A percentile compares a stretch with the other conserved stretches of the same genome.
Evolutionary conservation across 2,329 filamentous ascomycete genomes (phyloP).

Genomic region (Neoscytalidium dimidiatum): DNA sequence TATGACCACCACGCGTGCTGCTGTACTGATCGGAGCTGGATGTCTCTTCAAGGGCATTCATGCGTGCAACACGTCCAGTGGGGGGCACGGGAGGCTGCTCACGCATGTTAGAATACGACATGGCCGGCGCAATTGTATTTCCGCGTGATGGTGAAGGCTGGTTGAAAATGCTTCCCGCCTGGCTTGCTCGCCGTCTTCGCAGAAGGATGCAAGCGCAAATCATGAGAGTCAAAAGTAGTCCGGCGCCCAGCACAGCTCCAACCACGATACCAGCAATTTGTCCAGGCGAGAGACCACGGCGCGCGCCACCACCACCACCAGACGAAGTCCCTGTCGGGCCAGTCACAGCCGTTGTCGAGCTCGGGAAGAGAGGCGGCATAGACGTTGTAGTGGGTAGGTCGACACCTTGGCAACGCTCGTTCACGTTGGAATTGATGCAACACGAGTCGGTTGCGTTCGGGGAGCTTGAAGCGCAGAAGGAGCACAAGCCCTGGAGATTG

Average conservation of each 20-base stretch:
- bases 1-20: slow-evolving; percentile 34
- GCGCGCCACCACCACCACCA: slow-evolving; percentile 34
- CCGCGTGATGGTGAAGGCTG: slow-evolving; percentile 71
- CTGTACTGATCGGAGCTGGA: slow-evolving; percentile 58
- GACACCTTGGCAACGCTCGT: slow-evolving; percentile 73
- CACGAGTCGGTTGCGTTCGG: slow-evolving; percentile 94
- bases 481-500: slow-evolving; percentile 74
- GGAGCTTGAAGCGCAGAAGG: slow-evolving; percentile 80
- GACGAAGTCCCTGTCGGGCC: slow-evolving; percentile 28
- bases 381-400: slow-evolving; percentile 70
- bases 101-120: slow-evolving; percentile 59
- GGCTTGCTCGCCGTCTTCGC: slow-evolving; percentile 60
- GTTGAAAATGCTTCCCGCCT: slow-evolving; percentile 78
- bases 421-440: slow-evolving; percentile 80
- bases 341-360: slow-evolving; percentile 61
- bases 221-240: slow-evolving; percentile 68
- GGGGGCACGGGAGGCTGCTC: slow-evolving; percentile 45
- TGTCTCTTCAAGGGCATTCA: slow-evolving; percentile 87
- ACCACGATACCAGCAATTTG: slow-evolving; percentile 89
- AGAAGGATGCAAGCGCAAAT: slow-evolving; percentile 60
- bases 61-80: slow-evolving; percentile 74
- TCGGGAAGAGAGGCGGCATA: slow-evolving; percentile 59
- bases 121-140: slow-evolving; percentile 32
- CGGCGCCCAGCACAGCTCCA: slow-evolving; percentile 71
- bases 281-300: slow-evolving; percentile 69